These are phyloP conservation scores for Cladosporium sp. DNA, from an alignment of 2,329 filamentous ascomycete genomes.

Conservation along the genomic window DNA sequence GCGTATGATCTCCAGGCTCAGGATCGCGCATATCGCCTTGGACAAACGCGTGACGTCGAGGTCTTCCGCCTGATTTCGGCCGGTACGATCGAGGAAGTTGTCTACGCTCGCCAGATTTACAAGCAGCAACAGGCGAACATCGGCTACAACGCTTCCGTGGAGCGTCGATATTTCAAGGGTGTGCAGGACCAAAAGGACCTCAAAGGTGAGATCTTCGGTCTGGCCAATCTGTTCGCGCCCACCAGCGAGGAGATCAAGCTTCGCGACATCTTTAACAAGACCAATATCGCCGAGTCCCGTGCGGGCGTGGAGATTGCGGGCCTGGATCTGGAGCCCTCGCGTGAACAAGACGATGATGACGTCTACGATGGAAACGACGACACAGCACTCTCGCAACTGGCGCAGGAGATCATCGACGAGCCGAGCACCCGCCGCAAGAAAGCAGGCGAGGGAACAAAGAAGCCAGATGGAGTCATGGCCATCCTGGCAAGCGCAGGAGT, in stretches of 20 bases:
- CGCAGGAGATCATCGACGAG: slow-evolving; percentile 55
- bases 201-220: slow-evolving; percentile 91
- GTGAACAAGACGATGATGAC: slow-evolving; percentile 51
- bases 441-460: slow-evolving; percentile 39
- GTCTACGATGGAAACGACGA: slow-evolving; percentile 52
- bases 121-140: slow-evolving; percentile 99
- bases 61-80: slow-evolving; percentile 89
- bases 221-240: slow-evolving; percentile 82
- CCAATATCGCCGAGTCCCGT: slow-evolving; percentile 90
- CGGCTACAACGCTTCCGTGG: slow-evolving; percentile 87
- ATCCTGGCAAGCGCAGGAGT: slow-evolving; percentile 88
- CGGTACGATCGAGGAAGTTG: slow-evolving; percentile 94
- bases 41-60: slow-evolving; percentile 88
- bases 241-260: slow-evolving; percentile 77
- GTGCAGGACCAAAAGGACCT: slow-evolving; percentile 80
- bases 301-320: slow-evolving; percentile 80
- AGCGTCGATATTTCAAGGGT: slow-evolving; percentile 92
- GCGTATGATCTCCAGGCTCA: slow-evolving; percentile 93
- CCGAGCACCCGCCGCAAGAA: slow-evolving; percentile 37
- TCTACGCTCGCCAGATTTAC: slow-evolving; percentile 96
- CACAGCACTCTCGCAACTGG: slow-evolving; percentile 71
- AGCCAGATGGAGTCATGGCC: slow-evolving; percentile 75
- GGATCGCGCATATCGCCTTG: slow-evolving; percentile 93
- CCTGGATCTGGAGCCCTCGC: slow-evolving; percentile 69
- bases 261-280: slow-evolving; percentile 97